Conservation (phyloP, 345 rosid genomes). For the Camelina neglecta region DNA sequence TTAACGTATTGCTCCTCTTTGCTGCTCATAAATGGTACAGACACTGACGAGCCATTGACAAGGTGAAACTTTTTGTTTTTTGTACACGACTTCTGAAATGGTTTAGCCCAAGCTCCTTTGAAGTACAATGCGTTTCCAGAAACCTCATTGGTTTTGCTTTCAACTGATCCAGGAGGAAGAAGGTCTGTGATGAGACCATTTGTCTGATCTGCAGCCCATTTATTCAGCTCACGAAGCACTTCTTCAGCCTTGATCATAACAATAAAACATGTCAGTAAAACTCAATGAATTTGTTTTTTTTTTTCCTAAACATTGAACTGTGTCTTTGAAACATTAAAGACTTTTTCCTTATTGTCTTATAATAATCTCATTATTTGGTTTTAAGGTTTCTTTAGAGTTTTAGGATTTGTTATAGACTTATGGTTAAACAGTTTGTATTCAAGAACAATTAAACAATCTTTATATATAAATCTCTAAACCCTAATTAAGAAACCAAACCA, state of each 20-base stretch:
- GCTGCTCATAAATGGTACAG: slow-evolving; percentile 12
- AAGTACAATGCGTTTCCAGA: slow-evolving; percentile 30
- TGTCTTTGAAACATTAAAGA: too few species aligned
- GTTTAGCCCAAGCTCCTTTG: not conserved
- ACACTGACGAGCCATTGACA: not conserved
- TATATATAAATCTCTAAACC: not conserved
- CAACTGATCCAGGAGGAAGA: slow-evolving; percentile 9
- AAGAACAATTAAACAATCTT: too few species aligned
- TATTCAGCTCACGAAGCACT: not conserved
- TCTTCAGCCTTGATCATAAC: not conserved
- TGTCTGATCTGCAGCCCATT: not conserved
- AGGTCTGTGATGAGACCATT: slow-evolving; percentile 6
- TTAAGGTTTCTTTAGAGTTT: too few species aligned
- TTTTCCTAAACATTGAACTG: too few species aligned
- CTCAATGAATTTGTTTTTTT: too few species aligned
- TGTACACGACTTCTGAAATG: not conserved
- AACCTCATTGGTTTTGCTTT: not conserved
- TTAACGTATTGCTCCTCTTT: not conserved
- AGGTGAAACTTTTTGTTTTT: not conserved
- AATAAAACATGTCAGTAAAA: too few species aligned
- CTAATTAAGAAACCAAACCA: too few species aligned
- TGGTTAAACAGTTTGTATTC: too few species aligned
- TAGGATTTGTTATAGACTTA: too few species aligned
- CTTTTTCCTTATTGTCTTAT: too few species aligned
- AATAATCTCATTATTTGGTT: too few species aligned